Conservation (phyloP, 768 basidiomycete genomes). For the Clitopilus passeckerianus region DNA sequence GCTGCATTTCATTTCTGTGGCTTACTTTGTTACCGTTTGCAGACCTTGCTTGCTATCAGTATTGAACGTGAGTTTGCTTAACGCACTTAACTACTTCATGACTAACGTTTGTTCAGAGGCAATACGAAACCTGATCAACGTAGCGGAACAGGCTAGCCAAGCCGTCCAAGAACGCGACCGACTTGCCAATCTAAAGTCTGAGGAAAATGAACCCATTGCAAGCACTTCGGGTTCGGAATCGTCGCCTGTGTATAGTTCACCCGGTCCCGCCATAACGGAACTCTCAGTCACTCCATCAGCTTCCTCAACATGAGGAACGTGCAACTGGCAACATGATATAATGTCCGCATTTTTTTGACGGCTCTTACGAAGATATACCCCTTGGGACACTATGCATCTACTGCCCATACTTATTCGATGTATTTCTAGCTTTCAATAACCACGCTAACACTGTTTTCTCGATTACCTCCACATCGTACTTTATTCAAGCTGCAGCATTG, state of each 20-base stretch:
- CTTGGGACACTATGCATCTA: not conserved
- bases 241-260: not conserved
- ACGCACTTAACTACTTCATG: not conserved
- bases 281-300: not conserved
- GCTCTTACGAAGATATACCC: not conserved
- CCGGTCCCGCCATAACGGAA: not conserved
- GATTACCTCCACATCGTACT: too few relatives aligned
- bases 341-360: not conserved
- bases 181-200: not conserved
- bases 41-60: conserved; percentile 27
- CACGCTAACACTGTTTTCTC: not conserved
- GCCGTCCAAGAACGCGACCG: conserved; percentile 10
- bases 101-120: conserved; percentile 6
- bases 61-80: conserved; percentile 15
- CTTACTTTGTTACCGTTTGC: not conserved
- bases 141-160: conserved; percentile 12
- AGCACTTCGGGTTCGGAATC: not conserved
- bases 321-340: not conserved
- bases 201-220: not conserved
- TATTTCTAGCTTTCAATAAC: not conserved
- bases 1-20: not conserved
- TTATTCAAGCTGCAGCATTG: too few relatives aligned
- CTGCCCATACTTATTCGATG: not conserved
- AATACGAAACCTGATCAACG: conserved; percentile 9
- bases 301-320: not conserved